Evolutionary conservation across 257 asterid genomes (phyloP), one percentile per base, ranked within the genome.

Genomic region (Solanum verrucosum): DNA sequence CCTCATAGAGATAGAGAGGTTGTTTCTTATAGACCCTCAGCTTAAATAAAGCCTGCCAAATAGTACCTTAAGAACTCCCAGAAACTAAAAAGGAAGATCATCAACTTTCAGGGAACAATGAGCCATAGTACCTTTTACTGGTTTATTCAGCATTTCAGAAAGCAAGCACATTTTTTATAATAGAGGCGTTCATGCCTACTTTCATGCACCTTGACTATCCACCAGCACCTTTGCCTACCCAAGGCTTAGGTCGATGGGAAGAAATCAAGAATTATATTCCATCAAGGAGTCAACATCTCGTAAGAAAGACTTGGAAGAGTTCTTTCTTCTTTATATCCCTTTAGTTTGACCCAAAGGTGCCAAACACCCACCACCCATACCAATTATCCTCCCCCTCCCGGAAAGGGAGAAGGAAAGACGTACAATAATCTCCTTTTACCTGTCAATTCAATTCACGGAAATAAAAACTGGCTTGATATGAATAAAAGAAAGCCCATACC

Each of bases 401-500:
- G 34, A 27, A 44, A 27, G 9, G 38, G 38, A 44, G 34, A 44
- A 44, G 67, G 84, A 44, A 2, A 79, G 85, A 44, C 85, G 5
- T 44, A 79, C 9, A 20, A 5, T 79, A 79, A 44, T 44, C 84
- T 40, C 33, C 84, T 40, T 77, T n/a, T n/a, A 77, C 59, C 77
- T 40, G 21, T 60, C 13, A 37, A 29, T 67, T 42, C 46, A 86
- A 71, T 37, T 60, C 16, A 7, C 9, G 7, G 38, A 75, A 42
- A 85, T 20, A 21, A 46, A 86, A 38, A 44, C 9, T 52, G 9
- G 88, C 56, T 37, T 21, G 83, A 60, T 27, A 59, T 60, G 79
- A 89, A 88, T 38, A 35, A 79, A 87, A 84, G 5, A 59, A 74
- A 83, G 60, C 29, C 49, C 90, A 79, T 93, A 97, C 99, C 99